Base-by-base conservation (phyloP, 108 stramenopile genomes). In the Aurantiochytrium sp. region DNA sequence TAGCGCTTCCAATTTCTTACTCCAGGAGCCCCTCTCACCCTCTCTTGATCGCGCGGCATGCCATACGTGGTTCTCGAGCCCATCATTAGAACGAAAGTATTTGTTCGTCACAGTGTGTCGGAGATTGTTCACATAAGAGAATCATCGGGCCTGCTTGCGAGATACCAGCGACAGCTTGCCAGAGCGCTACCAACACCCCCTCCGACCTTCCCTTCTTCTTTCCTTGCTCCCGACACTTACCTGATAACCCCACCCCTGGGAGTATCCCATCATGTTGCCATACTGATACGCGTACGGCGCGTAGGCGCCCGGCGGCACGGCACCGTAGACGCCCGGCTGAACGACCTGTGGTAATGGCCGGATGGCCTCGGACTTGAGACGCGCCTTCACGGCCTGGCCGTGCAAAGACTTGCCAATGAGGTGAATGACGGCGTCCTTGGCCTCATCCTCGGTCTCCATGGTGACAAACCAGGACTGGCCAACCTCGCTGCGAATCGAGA, bases 391-490 rank as follows among this genome's bases (percentile, higher is more conserved):
- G 55, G 92, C 48, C 90, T 89, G 87, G 53, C 91, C 91, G 31
- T 91, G 87, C 81, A 93, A 92, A n/a, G 89, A 68, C 89, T 91
- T 90, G 52, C 89, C 45, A 4, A 91, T 65, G 15, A 93, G 91
- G 50, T 88, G 91, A 15, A 92, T 81, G 85, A 92, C 54, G 52
- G 91, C 91, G 86, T 34, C 54, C 65, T 91, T 88, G 15, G 92
- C 92, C 12, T 92, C 91, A 39, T 91, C 91, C 55, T 93, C 92
- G 5, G 90, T 87, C 36, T 88, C 92, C 89, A 92, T 89, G 37
- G 89, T 92, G 31, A 93, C 91, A 55, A 93, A 93, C 92, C 92
- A 93, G 21, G 91, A 92, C 68, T 91, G 88, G 24, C 91, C 92
- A 3, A 93, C 91, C 69, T 93, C 92, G 55, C 91, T 92, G 45